Conservation (phyloP, 2,329 filamentous ascomycete genomes). For the Alternaria gansuensis region DNA sequence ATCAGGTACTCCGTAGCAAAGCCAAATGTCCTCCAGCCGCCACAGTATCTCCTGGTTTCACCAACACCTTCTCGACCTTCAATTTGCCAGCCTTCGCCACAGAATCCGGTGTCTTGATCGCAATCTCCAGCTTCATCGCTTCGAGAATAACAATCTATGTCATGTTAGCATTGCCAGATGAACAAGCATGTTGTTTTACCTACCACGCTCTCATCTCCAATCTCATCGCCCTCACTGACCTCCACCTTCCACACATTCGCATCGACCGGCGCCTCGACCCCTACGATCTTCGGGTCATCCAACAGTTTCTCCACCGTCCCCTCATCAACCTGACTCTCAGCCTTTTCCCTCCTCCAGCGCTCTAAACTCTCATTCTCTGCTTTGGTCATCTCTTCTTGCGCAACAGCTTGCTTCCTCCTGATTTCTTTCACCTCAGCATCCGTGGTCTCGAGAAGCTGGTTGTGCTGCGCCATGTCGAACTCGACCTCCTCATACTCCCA, state of each 20-base stretch:
- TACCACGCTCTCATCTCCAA: conserved; percentile 48
- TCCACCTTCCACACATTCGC: conserved; percentile 59
- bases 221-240: conserved; percentile 50
- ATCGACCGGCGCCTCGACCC: conserved; percentile 56
- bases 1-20: conserved; percentile 27
- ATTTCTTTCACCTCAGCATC: conserved; percentile 60
- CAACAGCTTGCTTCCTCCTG: conserved; percentile 56
- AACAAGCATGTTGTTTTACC: conserved; percentile 3
- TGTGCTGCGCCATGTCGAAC: conserved; percentile 67
- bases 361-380: conserved; percentile 58
- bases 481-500: conserved; percentile 61
- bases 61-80: conserved; percentile 54
- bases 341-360: conserved; percentile 57
- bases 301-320: conserved; percentile 61
- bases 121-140: conserved; percentile 60
- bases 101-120: conserved; percentile 52
- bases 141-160: conserved; percentile 54
- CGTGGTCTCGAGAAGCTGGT: conserved; percentile 58
- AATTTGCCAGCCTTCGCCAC: conserved; percentile 25
- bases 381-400: conserved; percentile 60
- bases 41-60: conserved; percentile 55
- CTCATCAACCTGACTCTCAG: conserved; percentile 57
- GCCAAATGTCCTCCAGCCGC: conserved; percentile 49
- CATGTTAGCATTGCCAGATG: conserved; percentile 10
- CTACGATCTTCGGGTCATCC: conserved; percentile 53